These are phyloP conservation scores for Monosporozyma servazzii DNA, from an alignment of 805 yeast genomes.

Conservation along the genomic window DNA sequence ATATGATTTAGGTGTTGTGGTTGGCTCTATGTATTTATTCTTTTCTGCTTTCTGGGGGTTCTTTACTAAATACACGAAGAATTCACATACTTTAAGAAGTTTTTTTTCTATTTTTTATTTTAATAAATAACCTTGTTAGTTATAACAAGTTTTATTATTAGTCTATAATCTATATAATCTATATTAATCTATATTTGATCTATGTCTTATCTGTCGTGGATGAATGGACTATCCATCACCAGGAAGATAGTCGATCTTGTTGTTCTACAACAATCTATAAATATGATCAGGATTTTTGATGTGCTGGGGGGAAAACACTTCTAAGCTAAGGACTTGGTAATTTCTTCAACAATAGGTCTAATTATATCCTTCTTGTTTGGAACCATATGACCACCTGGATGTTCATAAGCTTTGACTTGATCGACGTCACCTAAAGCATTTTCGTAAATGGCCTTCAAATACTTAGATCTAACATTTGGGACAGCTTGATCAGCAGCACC, in stretches of 20 bases:
- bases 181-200: not conserved
- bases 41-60: not conserved
- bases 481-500: constrained; percentile 88
- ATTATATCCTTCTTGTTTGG: constrained; percentile 68
- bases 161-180: not conserved
- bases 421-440: constrained; percentile 20
- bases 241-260: not conserved
- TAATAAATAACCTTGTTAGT: not conserved
- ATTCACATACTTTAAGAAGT: not conserved
- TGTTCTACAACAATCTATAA: not conserved
- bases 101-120: not conserved
- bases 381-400: constrained; percentile 96
- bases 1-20: not conserved
- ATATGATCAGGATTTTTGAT: too few species aligned
- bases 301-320: not conserved
- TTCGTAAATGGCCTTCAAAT: constrained; percentile 43
- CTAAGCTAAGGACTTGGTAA: constrained; percentile 16
- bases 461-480: constrained; percentile 57
- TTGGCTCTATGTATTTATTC: not conserved
- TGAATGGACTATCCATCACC: not conserved
- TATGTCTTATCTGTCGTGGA: not conserved
- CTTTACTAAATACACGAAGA: not conserved
- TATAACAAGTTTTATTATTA: not conserved
- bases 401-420: constrained; percentile 46
- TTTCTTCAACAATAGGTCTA: constrained; percentile 35